Evolutionary conservation across 1,284 basidiomycete genomes (phyloP).

Genomic region (Coniferiporia sulphurascens): DNA sequence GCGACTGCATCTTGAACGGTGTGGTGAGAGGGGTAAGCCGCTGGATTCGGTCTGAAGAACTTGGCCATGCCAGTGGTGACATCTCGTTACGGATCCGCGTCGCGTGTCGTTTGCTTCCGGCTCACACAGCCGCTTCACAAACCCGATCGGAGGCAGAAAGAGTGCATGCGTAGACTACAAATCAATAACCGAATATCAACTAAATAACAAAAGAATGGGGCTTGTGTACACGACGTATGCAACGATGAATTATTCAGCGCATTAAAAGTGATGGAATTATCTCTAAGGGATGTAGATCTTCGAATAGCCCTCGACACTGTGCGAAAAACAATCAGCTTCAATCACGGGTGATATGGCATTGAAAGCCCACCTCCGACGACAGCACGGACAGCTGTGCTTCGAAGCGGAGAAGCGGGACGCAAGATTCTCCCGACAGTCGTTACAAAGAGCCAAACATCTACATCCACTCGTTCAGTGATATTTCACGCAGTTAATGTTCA

Average conservation of each 20-base stretch:
- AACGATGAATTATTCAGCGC: neutral
- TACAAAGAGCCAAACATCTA: conserved; percentile 69
- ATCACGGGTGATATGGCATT: conserved; percentile 1
- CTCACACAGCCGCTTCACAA: neutral
- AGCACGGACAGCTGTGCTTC: conserved; percentile 72
- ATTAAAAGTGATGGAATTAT: neutral
- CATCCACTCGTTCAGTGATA: neutral
- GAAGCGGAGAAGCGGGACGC: conserved; percentile 56
- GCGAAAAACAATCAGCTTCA: neutral
- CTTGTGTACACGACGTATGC: neutral
- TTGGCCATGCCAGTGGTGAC: neutral
- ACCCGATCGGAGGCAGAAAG: neutral
- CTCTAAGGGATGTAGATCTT: conserved; percentile 57
- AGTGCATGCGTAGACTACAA: neutral
- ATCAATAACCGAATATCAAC: neutral
- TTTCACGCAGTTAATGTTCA: neutral
- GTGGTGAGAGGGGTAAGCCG: neutral
- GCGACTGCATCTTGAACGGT: neutral
- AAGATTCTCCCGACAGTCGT: conserved; percentile 65
- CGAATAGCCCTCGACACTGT: conserved; percentile 71
- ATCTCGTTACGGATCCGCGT: neutral
- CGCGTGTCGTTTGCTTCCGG: neutral
- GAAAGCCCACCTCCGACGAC: conserved; percentile 53
- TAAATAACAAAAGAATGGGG: neutral
- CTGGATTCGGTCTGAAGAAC: neutral